Conservation (phyloP, 257 asterid genomes). For the Nicotiana noctiflora region DNA sequence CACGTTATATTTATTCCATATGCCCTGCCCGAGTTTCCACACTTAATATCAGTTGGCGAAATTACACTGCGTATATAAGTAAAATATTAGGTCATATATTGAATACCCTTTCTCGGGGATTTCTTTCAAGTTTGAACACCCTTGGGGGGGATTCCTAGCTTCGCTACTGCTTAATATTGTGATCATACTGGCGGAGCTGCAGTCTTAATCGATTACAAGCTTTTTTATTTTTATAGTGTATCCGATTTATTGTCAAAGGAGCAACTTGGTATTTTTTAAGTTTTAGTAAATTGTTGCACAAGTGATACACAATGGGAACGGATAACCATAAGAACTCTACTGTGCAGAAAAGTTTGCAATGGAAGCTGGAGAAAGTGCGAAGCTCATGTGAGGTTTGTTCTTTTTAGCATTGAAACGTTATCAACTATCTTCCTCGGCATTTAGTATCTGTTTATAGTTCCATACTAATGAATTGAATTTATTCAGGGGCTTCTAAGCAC, state of each 20-base stretch:
- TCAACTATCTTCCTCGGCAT: neutral
- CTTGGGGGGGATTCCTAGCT: no score
- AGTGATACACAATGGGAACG: neutral
- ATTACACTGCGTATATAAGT: no score
- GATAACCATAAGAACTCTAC: neutral
- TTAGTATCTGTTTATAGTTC: neutral
- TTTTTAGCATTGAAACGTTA: neutral
- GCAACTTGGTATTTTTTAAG: neutral
- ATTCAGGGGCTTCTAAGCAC: neutral
- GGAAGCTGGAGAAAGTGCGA: conserved; percentile 22
- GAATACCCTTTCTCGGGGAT: no score
- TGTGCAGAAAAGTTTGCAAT: conserved; percentile 37
- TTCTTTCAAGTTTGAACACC: no score
- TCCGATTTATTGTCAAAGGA: neutral
- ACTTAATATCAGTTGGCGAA: neutral
- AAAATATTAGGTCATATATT: no score
- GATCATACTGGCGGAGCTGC: neutral
- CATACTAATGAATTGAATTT: neutral
- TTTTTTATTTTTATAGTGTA: neutral
- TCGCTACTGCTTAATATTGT: neutral
- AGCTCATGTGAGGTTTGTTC: conserved; percentile 51
- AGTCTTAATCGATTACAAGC: neutral
- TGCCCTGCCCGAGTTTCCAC: neutral
- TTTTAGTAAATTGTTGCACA: neutral
- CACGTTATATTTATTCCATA: neutral